Evolutionary conservation across 371 early-diverging fungal species (phyloP).

Genomic region (Sporodiniella umbellata): DNA sequence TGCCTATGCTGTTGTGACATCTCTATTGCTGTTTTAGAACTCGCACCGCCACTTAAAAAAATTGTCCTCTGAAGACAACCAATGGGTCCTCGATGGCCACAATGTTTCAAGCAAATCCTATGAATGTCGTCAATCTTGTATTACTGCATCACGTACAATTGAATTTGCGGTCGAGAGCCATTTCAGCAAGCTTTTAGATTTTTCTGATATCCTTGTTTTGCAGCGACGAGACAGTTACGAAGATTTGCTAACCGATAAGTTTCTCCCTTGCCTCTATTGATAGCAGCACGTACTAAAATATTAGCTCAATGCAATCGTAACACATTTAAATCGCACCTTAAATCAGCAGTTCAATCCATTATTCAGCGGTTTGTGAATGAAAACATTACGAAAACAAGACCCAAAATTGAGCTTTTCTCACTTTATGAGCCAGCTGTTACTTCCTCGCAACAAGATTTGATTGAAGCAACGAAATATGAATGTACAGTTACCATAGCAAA

Average conservation of each 20-base stretch:
- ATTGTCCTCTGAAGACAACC: conserved; percentile 6
- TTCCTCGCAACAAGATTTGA: conserved; percentile 16
- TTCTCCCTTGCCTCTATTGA: conserved; percentile 17
- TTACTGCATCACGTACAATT: conserved; percentile 9
- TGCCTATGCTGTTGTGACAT: conserved; percentile 7
- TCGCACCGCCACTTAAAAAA: conserved; percentile 10
- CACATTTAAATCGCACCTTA: conserved; percentile 19
- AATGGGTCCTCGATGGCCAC: conserved; percentile 11
- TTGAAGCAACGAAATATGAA: conserved; percentile 22
- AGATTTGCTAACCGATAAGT: conserved; percentile 14
- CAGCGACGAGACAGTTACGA: conserved; percentile 16
- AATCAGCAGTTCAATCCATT: conserved; percentile 19
- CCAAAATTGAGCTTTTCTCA: conserved; percentile 21
- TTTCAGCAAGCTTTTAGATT: conserved; percentile 15
- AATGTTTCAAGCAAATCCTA: conserved; percentile 10
- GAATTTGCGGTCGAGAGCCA: conserved; percentile 13
- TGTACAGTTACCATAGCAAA: conserved; percentile 24
- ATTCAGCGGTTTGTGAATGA: conserved; percentile 21
- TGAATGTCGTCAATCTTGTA: conserved; percentile 10
- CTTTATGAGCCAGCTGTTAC: conserved; percentile 18
- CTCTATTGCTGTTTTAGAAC: conserved; percentile 11
- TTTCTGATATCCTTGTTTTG: conserved; percentile 19
- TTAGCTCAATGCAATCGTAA: conserved; percentile 13
- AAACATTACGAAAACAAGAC: conserved; percentile 20
- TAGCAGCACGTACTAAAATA: conserved; percentile 15